Conservation (phyloP, 495 filamentous ascomycete species). For the Thermochaetoides thermophila region DNA sequence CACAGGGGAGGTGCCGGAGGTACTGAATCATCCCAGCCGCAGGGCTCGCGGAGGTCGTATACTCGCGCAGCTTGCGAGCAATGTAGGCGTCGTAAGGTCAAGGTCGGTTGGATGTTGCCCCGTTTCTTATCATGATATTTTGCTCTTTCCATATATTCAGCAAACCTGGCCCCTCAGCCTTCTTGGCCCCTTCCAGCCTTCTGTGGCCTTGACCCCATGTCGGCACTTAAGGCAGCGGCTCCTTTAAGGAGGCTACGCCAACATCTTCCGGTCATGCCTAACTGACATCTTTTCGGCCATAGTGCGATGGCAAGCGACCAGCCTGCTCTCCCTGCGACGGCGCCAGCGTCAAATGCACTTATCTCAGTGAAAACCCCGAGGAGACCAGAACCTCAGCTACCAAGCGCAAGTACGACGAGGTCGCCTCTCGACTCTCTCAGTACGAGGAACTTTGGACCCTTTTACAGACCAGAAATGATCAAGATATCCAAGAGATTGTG, state of each 20-base stretch:
- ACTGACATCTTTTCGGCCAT: not conserved
- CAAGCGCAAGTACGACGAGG: constrained; percentile 22
- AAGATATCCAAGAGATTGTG: constrained; percentile 19
- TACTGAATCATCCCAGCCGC: too few species aligned
- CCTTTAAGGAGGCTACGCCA: too few species aligned
- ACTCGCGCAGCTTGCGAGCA: constrained; percentile 39
- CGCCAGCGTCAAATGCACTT: constrained; percentile 17
- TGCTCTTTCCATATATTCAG: too few species aligned
- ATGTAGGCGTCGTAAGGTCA: constrained; percentile 37
- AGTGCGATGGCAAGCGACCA: constrained; percentile 24
- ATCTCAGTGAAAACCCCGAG: constrained; percentile 15
- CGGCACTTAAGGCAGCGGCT: too few species aligned
- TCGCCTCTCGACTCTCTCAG: constrained; percentile 16
- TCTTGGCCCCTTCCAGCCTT: too few species aligned
- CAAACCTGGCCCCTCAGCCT: too few species aligned
- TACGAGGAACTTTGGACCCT: constrained; percentile 20
- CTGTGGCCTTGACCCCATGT: too few species aligned
- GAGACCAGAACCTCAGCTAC: constrained; percentile 23
- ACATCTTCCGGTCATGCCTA: too few species aligned
- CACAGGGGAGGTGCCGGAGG: too few species aligned
- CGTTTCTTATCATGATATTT: not conserved
- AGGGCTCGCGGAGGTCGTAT: too few species aligned
- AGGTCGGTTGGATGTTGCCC: constrained; percentile 21
- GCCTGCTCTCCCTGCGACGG: constrained; percentile 17
- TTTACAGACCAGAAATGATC: constrained; percentile 13